A percentile compares a stretch with the other conserved stretches of the same genome.
Conservation (phyloP, 169 alveolate species). For the Condylostoma magnum region DNA sequence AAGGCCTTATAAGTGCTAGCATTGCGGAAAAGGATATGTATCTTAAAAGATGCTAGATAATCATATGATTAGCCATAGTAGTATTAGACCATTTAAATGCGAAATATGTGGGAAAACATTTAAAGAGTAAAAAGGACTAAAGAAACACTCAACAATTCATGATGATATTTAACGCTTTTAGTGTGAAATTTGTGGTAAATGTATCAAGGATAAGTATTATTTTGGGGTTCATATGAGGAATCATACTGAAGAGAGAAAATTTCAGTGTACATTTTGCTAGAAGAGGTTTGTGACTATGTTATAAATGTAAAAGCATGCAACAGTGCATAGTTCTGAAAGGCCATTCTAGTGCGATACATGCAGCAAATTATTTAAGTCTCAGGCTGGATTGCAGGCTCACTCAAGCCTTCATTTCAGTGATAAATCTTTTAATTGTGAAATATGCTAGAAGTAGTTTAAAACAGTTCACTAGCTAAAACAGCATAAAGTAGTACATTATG, state of each 20-base stretch:
- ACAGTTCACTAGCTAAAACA: too few relatives aligned
- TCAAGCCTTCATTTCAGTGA: too few relatives aligned
- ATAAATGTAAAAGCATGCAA: constrained; percentile 71
- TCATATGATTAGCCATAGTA: constrained; percentile 6
- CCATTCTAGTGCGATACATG: constrained; percentile 82
- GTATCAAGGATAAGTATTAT: constrained; percentile 38
- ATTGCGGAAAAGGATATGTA: too few relatives aligned
- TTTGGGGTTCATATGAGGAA: constrained; percentile 58
- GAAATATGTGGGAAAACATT: constrained; percentile 23
- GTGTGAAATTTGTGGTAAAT: constrained; percentile 33
- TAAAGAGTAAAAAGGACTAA: constrained; percentile 35
- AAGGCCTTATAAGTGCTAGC: too few relatives aligned
- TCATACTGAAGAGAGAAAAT: constrained; percentile 67
- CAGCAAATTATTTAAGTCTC: constrained; percentile 72
- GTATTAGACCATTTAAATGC: not conserved
- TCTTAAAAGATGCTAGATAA: constrained; percentile 10
- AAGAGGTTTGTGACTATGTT: constrained; percentile 59
- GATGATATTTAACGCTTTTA: constrained; percentile 42
- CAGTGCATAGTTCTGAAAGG: constrained; percentile 83
- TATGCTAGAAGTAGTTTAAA: too few relatives aligned
- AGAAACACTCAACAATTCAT: constrained; percentile 56
- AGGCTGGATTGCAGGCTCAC: too few relatives aligned
- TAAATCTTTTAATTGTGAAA: too few relatives aligned
- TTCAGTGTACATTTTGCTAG: constrained; percentile 34
- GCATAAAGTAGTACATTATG: too few relatives aligned